Evolutionary conservation across 495 filamentous ascomycete genomes (phyloP), one percentile per base, ranked within the genome.

Genomic region (Aspergillus hancockii): DNA sequence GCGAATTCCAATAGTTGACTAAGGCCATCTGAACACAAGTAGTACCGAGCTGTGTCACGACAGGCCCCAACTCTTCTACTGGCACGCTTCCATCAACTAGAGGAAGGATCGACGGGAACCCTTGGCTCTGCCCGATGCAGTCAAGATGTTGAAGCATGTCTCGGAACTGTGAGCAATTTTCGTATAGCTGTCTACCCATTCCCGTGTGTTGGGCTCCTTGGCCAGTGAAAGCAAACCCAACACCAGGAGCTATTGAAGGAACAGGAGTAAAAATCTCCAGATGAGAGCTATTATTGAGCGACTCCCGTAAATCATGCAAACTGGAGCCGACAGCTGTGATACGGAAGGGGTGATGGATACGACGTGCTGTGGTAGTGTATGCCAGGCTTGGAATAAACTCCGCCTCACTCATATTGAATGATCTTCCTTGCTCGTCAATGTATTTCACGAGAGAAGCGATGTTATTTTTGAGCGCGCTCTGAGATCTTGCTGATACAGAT

Each of bases 1-100:
- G 88, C 8, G 90, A 87, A 21, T 64, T 73, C 92, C 92, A 97
- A 56, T 92, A 82, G 50, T 85, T 85, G 22, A 90, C 87, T 52
- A 95, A 78, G 4, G 92, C 91, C 82, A 96, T 93, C 71, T 97
- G 89, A 58, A 95, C 83, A 60, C 85, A 91, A 19, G 83, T 83
- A 28, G 91, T 80, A 22, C 88, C 90, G 31, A 95, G 80, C 68
- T 97, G 92, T 8, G 90, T 84, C 22, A 90, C 81, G 23, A 91
- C 81, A 4, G 92, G 90, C 16, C 89, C 87, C 21, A 93, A 72
- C 34, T 83, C 77, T 41, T 81, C 71, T 13, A 81, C 62, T 7
- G 67, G 67, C 12, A 74, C 58, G 41, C 71, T 76, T 6, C 79
- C 79, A 52, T 75, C 71, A 25, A 97, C 78, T 10, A 93, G 76